Percentiles rank a stretch among this genome's conserved stretches.
phyloP scores from a whole-genome alignment of 164 flowering plant genomes.

The Aristolochia fimbriata region DNA sequence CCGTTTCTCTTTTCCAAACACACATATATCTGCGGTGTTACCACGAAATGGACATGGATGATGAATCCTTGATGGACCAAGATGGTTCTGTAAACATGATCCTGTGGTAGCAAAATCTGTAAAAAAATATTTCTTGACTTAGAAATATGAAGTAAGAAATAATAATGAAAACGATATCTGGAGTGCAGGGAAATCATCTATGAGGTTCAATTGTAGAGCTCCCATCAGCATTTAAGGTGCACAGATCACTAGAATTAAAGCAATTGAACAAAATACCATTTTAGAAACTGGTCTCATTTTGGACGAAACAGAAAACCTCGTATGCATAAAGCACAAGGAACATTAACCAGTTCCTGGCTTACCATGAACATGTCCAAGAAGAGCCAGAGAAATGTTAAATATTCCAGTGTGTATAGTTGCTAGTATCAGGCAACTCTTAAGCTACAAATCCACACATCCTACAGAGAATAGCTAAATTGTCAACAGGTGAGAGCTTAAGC shows the following conservation, averaged over 20 bases:
- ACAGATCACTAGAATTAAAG: background rate
- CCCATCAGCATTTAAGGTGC: background rate
- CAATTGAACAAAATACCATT: background rate
- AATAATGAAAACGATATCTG: background rate
- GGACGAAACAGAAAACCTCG: background rate
- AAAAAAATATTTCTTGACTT: background rate
- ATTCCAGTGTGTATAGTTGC: no score
- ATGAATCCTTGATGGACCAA: conserved; percentile 24
- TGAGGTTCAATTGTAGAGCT: background rate
- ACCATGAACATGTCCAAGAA: no score
- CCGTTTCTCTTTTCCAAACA: conserved; percentile 23
- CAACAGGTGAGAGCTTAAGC: no score
- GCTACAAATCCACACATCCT: no score
- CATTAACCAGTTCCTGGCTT: no score
- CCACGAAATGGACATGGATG: conserved; percentile 10
- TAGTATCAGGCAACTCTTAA: no score
- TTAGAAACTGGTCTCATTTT: background rate
- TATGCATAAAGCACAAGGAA: background rate
- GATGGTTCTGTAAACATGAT: conserved; percentile 33
- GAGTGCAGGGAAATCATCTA: background rate
- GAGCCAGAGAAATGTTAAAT: no score
- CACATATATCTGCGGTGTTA: conserved; percentile 14
- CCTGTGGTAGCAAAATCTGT: conserved; percentile 57
- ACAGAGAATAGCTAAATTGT: no score
- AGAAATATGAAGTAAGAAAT: background rate